Percentiles rank a stretch among this genome's conserved stretches.
Evolutionary conservation across 257 asterid species (phyloP).

Genomic region (Primulina tabacum): DNA sequence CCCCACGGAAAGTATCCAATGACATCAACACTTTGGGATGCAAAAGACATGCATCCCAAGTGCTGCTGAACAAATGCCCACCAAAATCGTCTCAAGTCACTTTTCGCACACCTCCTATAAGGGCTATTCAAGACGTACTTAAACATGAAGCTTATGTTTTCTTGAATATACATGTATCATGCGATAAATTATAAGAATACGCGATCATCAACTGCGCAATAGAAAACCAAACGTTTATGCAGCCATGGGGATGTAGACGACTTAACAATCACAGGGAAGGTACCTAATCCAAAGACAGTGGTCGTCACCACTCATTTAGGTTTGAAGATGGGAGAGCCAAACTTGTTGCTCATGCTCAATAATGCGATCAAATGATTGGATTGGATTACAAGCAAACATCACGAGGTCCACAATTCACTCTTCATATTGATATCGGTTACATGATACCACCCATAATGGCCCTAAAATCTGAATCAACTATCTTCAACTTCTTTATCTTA

Average conservation of each 20-base stretch:
- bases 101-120: not conserved
- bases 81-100: not conserved
- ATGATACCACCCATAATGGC: too few relatives aligned
- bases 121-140: not conserved
- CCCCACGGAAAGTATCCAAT: not conserved
- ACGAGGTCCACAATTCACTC: conserved; percentile 47
- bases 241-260: conserved; percentile 25
- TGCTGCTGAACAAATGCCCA: not conserved
- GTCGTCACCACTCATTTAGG: conserved; percentile 45
- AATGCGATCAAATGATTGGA: conserved; percentile 67
- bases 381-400: conserved; percentile 46
- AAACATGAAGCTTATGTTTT: not conserved
- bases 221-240: not conserved
- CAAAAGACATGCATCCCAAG: not conserved
- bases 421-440: conserved; percentile 22
- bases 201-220: not conserved
- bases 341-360: conserved; percentile 40
- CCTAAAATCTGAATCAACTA: too few relatives aligned
- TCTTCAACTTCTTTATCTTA: too few relatives aligned
- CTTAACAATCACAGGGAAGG: conserved; percentile 40
- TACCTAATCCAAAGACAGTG: conserved; percentile 41
- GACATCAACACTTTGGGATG: not conserved
- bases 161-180: not conserved
- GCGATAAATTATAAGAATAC: not conserved
- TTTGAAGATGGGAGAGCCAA: conserved; percentile 48